Evolutionary conservation across 441 rosid species (phyloP).

Genomic region (Croton setiger): DNA sequence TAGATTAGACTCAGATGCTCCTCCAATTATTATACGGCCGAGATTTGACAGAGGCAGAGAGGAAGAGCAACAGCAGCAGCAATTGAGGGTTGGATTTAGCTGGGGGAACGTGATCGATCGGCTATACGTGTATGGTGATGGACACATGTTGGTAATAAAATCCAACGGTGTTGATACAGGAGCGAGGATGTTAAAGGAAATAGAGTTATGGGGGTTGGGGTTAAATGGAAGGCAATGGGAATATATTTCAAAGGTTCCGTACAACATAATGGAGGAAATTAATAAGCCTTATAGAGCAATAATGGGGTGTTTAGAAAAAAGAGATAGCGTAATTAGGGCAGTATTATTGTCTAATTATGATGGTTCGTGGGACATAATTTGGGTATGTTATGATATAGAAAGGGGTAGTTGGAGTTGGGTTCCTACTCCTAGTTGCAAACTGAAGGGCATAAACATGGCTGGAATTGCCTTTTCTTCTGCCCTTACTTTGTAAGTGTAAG

Average conservation of each 20-base stretch:
- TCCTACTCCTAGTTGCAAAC: conserved; percentile 47
- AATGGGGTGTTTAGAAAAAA: conserved; percentile 66
- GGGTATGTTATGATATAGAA: conserved; percentile 42
- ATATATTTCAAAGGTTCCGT: conserved; percentile 38
- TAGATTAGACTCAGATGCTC: conserved; percentile 13
- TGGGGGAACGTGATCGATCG: conserved; percentile 25
- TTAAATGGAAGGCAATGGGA: conserved; percentile 43
- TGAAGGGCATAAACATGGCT: conserved; percentile 64
- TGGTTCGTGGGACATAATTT: conserved; percentile 55
- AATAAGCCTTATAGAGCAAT: conserved; percentile 44
- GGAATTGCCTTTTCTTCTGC: conserved; percentile 66
- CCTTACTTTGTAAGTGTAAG: conserved; percentile 33
- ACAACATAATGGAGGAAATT: conserved; percentile 30
- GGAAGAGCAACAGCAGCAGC: conserved; percentile 11
- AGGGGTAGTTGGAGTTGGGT: conserved; percentile 41
- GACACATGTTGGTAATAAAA: conserved; percentile 45
- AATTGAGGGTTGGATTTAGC: conserved; percentile 28
- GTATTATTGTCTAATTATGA: conserved; percentile 50
- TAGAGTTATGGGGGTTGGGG: conserved; percentile 56
- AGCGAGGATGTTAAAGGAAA: conserved; percentile 27
- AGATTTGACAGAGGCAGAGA: conserved; percentile 26
- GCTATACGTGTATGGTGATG: conserved; percentile 57
- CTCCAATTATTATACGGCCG: conserved; percentile 41
- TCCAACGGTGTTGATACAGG: conserved; percentile 23
- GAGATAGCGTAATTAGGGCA: conserved; percentile 41